These are phyloP conservation scores for Pythium grandisporangium DNA, from an alignment of 352 stramenopile species.

Conservation along the genomic window DNA sequence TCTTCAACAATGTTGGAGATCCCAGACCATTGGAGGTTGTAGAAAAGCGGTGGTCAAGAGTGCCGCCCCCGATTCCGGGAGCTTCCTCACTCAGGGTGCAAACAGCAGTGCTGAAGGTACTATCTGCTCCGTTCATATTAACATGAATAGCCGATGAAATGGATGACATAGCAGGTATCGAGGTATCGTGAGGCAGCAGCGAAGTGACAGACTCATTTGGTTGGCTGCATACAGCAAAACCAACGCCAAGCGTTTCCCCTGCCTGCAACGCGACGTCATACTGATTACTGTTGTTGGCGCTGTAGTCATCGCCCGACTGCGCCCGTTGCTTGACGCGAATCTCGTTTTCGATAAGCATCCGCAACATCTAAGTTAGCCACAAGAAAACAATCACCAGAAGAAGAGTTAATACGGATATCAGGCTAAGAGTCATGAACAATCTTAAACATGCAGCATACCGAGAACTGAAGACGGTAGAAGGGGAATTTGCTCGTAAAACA, in stretches of 20 bases:
- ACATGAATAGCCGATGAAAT: slow-evolving; percentile 5
- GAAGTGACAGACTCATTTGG: slow-evolving; percentile 27
- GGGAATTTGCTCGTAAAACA: slow-evolving; percentile 85
- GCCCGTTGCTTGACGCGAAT: slow-evolving; percentile 16
- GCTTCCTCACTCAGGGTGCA: slow-evolving; percentile 14
- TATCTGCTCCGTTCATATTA: slow-evolving; percentile 2
- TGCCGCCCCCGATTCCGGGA: too few relatives aligned
- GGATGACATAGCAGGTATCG: slow-evolving; percentile 6
- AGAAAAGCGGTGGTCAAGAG: too few relatives aligned
- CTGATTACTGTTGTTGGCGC: slow-evolving; percentile 15
- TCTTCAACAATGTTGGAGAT: too few relatives aligned
- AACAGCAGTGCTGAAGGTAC: too few relatives aligned
- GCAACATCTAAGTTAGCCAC: slow-evolving; percentile 34
- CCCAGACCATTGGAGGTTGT: too few relatives aligned
- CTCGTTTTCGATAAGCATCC: slow-evolving; percentile 67
- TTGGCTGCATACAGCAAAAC: slow-evolving; percentile 48
- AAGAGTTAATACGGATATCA: not conserved
- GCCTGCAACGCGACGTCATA: slow-evolving; percentile 55
- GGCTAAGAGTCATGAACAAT: not conserved
- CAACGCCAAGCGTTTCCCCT: slow-evolving; percentile 31
- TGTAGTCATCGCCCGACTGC: not conserved
- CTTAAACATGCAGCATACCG: too few relatives aligned
- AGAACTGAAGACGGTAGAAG: slow-evolving; percentile 81
- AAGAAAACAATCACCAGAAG: slow-evolving; percentile 1
- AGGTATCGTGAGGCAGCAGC: too few relatives aligned